Base-by-base conservation (phyloP, 2,329 filamentous ascomycete genomes). In the Bipolaris bicolor region DNA sequence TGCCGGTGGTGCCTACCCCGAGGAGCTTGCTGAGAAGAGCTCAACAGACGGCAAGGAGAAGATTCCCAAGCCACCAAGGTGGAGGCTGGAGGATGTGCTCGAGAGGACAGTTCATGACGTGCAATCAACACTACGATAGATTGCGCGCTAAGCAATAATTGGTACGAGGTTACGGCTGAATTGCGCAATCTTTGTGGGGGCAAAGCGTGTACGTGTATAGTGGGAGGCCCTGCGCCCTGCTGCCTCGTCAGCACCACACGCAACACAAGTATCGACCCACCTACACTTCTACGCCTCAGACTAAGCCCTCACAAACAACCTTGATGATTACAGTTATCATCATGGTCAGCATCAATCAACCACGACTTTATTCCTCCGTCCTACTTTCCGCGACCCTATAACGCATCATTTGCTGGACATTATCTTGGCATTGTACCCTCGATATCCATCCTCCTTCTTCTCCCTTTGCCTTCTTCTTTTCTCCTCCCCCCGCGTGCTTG, bases 1-100 rank as follows among this genome's bases (percentile, higher is more conserved):
- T 69, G 94, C 95, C 11, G 95, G 95, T 63, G 95, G 95, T 55
- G 86, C 90, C 36, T 86, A 91, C 48, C 88, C 90, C 7, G 82
- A 94, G 3, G 89, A 90, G 34, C 87, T 94, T 72, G 87, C 89
- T 74, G 90, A 96, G 77, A 65, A 62, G 55, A 55, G 33, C 33
- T 16, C 13, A 3, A 76, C 45, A 81, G 84, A 54, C 83, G 52
- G 82, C 68, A 85, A 85, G 39, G 76, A 77, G 24, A 79, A 80
- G 60, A 71, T 77, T n/a, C 68, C 86, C 49, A 81, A 77, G 39
- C 86, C 91, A 52, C 93, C 93, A 10, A 83, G 93, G 65, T 97
- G 93, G 93, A 84, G 83, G 61, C 77, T 93, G 16, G 85, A 91
- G 63, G 89, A 91, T 63, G 87, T 95, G 52, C 82, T 96, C 63